These are phyloP conservation scores for Botryotinia calthae DNA, from an alignment of 2,329 filamentous ascomycete genomes.

Conservation along the genomic window DNA sequence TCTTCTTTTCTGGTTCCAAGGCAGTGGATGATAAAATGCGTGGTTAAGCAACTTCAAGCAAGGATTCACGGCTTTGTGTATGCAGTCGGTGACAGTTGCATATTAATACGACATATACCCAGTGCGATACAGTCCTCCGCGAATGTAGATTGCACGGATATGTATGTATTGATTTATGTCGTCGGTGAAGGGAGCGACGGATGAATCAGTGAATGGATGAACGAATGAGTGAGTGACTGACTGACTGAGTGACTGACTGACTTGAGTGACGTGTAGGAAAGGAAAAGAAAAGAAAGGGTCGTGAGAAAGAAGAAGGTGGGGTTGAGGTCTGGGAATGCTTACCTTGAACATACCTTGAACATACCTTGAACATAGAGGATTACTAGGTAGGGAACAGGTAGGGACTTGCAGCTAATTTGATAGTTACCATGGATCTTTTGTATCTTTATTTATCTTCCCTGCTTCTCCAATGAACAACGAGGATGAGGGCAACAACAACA, in stretches of 20 bases:
- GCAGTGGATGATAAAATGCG: not conserved
- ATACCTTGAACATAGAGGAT: not conserved
- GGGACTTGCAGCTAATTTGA: not conserved
- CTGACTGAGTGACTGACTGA: not conserved
- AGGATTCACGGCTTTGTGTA: not conserved
- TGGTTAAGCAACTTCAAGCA: not conserved
- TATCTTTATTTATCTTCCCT: not conserved
- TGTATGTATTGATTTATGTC: not conserved
- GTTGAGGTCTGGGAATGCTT: not conserved
- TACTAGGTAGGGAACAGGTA: not conserved
- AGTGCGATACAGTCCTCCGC: not conserved
- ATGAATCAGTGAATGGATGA: not conserved
- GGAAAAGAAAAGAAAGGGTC: not conserved
- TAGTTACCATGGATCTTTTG: not conserved
- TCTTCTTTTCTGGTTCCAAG: slow-evolving; percentile 4
- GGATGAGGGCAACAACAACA: not conserved
- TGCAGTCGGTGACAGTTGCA: not conserved
- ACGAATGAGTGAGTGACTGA: not conserved
- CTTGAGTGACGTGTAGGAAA: not conserved
- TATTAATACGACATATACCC: not conserved
- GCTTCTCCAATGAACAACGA: not conserved
- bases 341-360: not conserved
- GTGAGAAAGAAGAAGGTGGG: not conserved
- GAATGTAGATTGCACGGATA: not conserved
- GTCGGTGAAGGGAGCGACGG: not conserved